Conservation (phyloP, 805 yeast species). For the Candida stauntonica region DNA sequence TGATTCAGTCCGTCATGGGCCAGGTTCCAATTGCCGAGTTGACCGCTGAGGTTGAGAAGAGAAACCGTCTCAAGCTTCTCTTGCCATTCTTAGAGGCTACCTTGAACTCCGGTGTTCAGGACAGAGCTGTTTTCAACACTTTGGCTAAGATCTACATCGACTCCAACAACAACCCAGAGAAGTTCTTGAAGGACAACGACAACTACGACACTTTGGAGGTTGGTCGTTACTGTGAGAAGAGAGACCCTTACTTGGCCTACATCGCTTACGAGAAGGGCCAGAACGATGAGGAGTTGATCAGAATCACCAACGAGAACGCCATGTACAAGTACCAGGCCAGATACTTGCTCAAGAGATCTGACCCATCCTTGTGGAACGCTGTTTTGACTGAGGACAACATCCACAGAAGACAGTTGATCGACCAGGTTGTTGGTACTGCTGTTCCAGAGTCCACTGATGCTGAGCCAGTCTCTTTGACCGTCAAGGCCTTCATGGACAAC, state of each 20-base stretch:
- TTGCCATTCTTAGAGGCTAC: slow-evolving; percentile 92
- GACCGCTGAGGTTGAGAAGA: slow-evolving; percentile 92
- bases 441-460: slow-evolving; percentile 92
- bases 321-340: slow-evolving; percentile 99
- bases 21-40: slow-evolving; percentile 89
- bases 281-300: slow-evolving; percentile 83
- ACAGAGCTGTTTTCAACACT: slow-evolving; percentile 89
- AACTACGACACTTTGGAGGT: slow-evolving; percentile 90
- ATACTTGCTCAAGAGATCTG: slow-evolving; percentile 86
- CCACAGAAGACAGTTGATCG: slow-evolving; percentile 88
- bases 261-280: slow-evolving; percentile 95
- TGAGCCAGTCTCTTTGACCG: slow-evolving; percentile 89
- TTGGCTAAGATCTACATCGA: slow-evolving; percentile 97
- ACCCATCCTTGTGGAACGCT: slow-evolving; percentile 71
- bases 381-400: slow-evolving; percentile 73
- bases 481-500: slow-evolving; percentile 93
- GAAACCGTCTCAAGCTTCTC: slow-evolving; percentile 87
- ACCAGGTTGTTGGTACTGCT: slow-evolving; percentile 93
- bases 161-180: slow-evolving; percentile 95
- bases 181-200: slow-evolving; percentile 87
- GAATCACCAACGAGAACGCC: slow-evolving; percentile 92
- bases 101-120: slow-evolving; percentile 77
- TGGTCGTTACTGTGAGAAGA: slow-evolving; percentile 97
- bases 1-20: slow-evolving; percentile 83
- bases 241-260: slow-evolving; percentile 97